These are phyloP conservation scores for Neurospora sp. DNA, from an alignment of 495 filamentous ascomycete species.

Conservation along the genomic window DNA sequence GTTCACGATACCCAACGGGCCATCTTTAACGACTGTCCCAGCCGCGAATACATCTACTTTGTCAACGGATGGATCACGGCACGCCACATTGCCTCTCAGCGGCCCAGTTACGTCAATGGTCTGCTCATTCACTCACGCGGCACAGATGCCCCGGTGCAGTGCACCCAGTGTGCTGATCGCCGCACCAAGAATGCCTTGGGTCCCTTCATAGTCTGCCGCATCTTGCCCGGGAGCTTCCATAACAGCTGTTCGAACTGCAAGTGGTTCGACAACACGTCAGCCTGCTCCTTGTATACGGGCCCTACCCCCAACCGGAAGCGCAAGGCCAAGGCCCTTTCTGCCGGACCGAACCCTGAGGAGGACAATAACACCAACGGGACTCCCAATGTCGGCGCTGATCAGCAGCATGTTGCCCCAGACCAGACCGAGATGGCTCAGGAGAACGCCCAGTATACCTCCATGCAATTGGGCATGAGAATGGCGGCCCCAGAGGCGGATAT, in stretches of 20 bases:
- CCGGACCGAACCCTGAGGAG: neutral
- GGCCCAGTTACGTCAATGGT: slow-evolving; percentile 27
- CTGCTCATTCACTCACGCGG: slow-evolving; percentile 26
- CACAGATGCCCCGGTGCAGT: slow-evolving; percentile 12
- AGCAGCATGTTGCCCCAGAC: neutral
- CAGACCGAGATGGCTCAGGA: neutral
- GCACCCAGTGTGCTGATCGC: slow-evolving; percentile 17
- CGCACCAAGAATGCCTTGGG: slow-evolving; percentile 19
- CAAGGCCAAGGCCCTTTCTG: slow-evolving; percentile 16
- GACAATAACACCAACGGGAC: neutral
- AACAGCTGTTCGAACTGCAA: slow-evolving; percentile 30
- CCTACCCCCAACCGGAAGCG: slow-evolving; percentile 25
- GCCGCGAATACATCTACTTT: slow-evolving; percentile 22
- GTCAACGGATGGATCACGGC: slow-evolving; percentile 27
- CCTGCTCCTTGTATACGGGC: slow-evolving; percentile 24
- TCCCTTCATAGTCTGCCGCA: slow-evolving; percentile 19
- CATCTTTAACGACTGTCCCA: slow-evolving; percentile 16
- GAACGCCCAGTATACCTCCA: neutral
- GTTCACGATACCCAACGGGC: slow-evolving; percentile 21
- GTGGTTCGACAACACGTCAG: slow-evolving; percentile 27
- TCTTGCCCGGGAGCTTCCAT: slow-evolving; percentile 17
- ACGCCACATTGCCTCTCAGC: slow-evolving; percentile 23
- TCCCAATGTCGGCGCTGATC: neutral
- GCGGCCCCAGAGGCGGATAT: neutral
- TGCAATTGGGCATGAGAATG: neutral